Conservation (phyloP, 495 filamentous ascomycete genomes). For the Trypethelium eluteriae region DNA sequence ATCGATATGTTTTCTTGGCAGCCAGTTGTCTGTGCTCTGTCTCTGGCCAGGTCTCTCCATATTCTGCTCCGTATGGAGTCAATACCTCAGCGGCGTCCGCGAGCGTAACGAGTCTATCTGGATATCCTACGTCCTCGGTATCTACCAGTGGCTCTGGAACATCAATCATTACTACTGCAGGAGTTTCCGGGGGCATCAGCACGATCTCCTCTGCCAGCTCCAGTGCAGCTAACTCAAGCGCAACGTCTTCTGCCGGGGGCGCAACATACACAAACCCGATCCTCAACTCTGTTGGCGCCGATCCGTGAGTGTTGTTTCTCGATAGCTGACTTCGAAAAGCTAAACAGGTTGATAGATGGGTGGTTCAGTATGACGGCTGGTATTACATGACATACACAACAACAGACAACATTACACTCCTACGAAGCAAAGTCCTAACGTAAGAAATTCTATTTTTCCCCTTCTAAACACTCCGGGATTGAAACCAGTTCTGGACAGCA, state of each 20-base stretch:
- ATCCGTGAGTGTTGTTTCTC: slow-evolving; percentile 25
- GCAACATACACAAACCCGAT: slow-evolving; percentile 31
- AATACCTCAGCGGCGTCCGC: slow-evolving; percentile 5
- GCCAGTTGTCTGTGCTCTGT: slow-evolving; percentile 7
- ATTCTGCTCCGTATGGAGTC: slow-evolving; percentile 9
- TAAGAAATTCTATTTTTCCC: slow-evolving; percentile 12
- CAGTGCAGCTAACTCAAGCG: background rate
- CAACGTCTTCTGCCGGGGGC: background rate
- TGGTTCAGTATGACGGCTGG: slow-evolving; percentile 25
- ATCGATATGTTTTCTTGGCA: background rate
- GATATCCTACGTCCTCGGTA: slow-evolving; percentile 3
- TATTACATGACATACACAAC: slow-evolving; percentile 33
- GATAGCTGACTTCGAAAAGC: background rate
- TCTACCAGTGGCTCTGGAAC: background rate
- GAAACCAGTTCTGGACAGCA: background rate
- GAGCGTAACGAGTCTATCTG: slow-evolving; percentile 3
- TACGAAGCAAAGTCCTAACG: slow-evolving; percentile 27
- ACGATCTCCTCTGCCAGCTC: slow-evolving; percentile 11
- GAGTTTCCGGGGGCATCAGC: slow-evolving; percentile 4
- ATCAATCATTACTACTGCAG: slow-evolving; percentile 4
- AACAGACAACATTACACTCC: slow-evolving; percentile 29
- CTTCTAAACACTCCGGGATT: background rate
- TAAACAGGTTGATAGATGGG: slow-evolving; percentile 19
- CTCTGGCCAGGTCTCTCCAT: background rate
- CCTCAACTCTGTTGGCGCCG: slow-evolving; percentile 24